These are phyloP conservation scores for Keqinozyma sinolaborantium DNA, from an alignment of 1,139 yeast genomes.

Conservation along the genomic window DNA sequence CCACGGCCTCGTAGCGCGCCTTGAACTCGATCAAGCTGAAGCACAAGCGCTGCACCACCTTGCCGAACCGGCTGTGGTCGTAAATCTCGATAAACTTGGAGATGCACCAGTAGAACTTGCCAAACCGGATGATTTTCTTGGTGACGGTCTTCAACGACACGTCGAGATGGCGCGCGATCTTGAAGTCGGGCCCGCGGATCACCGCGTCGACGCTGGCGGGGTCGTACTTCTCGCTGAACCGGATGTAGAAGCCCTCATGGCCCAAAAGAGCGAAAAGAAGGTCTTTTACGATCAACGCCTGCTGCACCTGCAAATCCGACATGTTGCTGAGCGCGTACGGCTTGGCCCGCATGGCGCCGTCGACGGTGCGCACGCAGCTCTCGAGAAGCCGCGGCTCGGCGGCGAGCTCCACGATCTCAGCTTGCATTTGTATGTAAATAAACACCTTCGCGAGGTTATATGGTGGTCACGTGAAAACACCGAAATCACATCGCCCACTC, in stretches of 20 bases:
- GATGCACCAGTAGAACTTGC: conserved; percentile 59
- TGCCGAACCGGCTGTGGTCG: conserved; percentile 57
- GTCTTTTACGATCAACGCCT: conserved; percentile 70
- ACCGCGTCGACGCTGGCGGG: conserved; percentile 30
- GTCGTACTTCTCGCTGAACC: conserved; percentile 63
- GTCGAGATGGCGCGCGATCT: conserved; percentile 70
- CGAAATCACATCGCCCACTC: conserved; percentile 12
- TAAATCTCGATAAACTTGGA: conserved; percentile 55
- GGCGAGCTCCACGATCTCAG: conserved; percentile 13
- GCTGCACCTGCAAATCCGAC: conserved; percentile 53
- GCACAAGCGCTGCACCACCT: conserved; percentile 72
- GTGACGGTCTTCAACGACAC: conserved; percentile 73
- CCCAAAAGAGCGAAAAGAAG: conserved; percentile 68
- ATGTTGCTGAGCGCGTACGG: conserved; percentile 45
- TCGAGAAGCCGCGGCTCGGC: conserved; percentile 16
- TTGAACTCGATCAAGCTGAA: conserved; percentile 51
- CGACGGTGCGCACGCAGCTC: conserved; percentile 12
- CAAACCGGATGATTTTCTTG: conserved; percentile 55
- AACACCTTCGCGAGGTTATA: neutral
- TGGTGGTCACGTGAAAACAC: neutral
- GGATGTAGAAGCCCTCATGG: conserved; percentile 72
- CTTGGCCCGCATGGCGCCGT: conserved; percentile 18
- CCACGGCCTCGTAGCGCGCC: conserved; percentile 44
- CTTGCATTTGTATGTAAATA: conserved; percentile 2
- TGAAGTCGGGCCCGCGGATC: conserved; percentile 70